Evolutionary conservation across 2,329 filamentous ascomycete genomes (phyloP).

Genomic region (Chaetomium sp.): DNA sequence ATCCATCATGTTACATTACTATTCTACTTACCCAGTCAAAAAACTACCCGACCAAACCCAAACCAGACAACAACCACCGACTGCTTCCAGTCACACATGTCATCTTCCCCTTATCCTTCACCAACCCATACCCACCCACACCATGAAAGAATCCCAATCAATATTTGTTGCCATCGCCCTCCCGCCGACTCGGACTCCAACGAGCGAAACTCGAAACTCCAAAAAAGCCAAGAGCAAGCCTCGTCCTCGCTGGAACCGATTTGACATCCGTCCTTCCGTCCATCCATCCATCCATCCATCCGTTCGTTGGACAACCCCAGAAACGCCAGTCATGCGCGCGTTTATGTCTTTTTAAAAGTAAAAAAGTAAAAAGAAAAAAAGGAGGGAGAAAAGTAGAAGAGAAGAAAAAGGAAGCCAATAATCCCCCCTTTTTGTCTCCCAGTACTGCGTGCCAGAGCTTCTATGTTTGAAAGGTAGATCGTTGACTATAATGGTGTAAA

Average conservation of each 20-base stretch:
- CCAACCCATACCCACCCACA: neutral
- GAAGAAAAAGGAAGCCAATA: slow-evolving; percentile 4
- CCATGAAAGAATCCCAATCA: too few species aligned
- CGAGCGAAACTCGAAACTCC: too few species aligned
- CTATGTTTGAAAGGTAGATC: slow-evolving; percentile 19
- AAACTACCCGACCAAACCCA: neutral
- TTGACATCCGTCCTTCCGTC: neutral
- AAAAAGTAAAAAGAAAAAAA: neutral
- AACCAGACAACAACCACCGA: too few species aligned
- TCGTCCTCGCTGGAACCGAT: neutral
- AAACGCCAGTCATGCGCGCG: slow-evolving; percentile 22
- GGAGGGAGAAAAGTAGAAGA: neutral
- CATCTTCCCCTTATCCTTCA: neutral
- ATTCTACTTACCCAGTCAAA: neutral
- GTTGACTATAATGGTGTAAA: slow-evolving; percentile 15
- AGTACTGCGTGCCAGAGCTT: slow-evolving; percentile 14
- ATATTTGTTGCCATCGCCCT: too few species aligned
- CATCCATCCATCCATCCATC: too few species aligned
- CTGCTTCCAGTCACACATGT: neutral
- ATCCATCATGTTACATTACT: neutral
- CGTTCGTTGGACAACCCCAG: neutral
- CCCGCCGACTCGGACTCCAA: too few species aligned
- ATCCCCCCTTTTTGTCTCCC: neutral
- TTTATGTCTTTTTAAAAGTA: slow-evolving; percentile 15
- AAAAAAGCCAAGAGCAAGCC: neutral